phyloP scores from a whole-genome alignment of 2,329 filamentous ascomycete genomes.

The Arthrobotrys pseudoclavata region DNA sequence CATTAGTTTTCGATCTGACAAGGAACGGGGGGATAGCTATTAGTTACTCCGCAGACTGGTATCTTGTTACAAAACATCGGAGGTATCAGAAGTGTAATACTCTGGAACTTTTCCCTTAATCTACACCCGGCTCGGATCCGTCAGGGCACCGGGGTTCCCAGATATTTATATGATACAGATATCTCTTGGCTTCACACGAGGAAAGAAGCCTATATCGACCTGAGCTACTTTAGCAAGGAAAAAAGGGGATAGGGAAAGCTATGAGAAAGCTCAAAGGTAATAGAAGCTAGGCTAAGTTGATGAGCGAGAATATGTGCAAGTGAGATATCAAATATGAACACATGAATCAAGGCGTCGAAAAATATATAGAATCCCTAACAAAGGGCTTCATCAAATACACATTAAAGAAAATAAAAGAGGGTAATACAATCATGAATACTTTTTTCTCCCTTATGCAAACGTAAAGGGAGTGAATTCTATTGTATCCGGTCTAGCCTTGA shows the following conservation, averaged over 20 bases:
- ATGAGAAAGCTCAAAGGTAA: neutral
- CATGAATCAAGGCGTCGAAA: conserved; percentile 6
- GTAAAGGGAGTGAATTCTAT: neutral
- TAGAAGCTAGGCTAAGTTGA: neutral
- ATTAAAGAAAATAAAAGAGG: neutral
- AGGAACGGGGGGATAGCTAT: no score
- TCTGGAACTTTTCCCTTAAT: no score
- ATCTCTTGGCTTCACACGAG: no score
- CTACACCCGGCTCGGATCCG: no score
- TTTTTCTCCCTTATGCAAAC: neutral
- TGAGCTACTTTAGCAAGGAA: neutral
- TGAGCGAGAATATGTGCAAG: neutral
- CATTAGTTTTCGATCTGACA: no score
- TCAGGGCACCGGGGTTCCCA: no score
- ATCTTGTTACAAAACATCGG: neutral
- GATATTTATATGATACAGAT: no score
- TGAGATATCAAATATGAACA: conserved; percentile 42
- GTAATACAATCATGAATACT: conserved; percentile 13
- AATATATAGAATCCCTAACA: neutral
- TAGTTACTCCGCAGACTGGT: no score
- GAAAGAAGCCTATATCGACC: no score
- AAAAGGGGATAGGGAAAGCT: neutral
- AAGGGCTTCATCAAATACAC: neutral
- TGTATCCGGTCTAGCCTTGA: conserved; percentile 7
- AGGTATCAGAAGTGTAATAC: neutral